Evolutionary conservation across 177 flowering plant genomes (phyloP).

Genomic region (Vitis hybrid): DNA sequence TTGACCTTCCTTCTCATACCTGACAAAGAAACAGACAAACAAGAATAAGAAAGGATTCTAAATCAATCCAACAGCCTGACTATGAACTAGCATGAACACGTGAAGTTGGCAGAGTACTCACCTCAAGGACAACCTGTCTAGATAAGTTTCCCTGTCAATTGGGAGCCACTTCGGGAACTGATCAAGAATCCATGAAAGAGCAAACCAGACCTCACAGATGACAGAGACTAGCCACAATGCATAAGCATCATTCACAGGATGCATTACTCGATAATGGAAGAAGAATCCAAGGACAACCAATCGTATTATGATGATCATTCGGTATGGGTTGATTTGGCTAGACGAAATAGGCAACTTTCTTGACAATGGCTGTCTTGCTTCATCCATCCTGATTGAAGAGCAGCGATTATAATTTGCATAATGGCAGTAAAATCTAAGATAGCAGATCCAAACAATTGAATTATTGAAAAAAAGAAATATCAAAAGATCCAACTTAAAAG

Average conservation of each 20-base stretch:
- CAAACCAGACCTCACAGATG: slow-evolving; percentile 28
- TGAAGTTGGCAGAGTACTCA: not conserved
- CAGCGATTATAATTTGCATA: not conserved
- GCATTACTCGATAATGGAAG: slow-evolving; percentile 22
- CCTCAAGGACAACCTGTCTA: slow-evolving; percentile 27
- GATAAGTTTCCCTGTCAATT: slow-evolving; percentile 24
- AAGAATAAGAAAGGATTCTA: too few relatives aligned
- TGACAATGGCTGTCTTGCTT: slow-evolving; percentile 27
- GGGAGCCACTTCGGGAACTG: slow-evolving; percentile 30
- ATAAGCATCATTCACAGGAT: slow-evolving; percentile 22
- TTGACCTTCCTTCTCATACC: slow-evolving; percentile 32
- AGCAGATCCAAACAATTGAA: not conserved
- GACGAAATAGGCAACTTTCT: slow-evolving; percentile 24
- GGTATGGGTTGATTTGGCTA: slow-evolving; percentile 23
- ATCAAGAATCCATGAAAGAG: slow-evolving; percentile 27
- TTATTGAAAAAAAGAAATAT: not conserved
- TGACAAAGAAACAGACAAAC: slow-evolving; percentile 4
- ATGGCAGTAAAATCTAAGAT: not conserved
- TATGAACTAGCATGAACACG: not conserved
- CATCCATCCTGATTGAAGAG: slow-evolving; percentile 21
- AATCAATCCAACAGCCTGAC: not conserved
- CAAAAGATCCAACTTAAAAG: too few relatives aligned
- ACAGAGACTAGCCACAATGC: slow-evolving; percentile 26
- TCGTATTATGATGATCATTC: slow-evolving; percentile 22
- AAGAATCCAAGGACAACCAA: slow-evolving; percentile 20